Evolutionary conservation across 2,329 filamentous ascomycete species (phyloP).

Genomic region (Furcasterigmium furcatum): DNA sequence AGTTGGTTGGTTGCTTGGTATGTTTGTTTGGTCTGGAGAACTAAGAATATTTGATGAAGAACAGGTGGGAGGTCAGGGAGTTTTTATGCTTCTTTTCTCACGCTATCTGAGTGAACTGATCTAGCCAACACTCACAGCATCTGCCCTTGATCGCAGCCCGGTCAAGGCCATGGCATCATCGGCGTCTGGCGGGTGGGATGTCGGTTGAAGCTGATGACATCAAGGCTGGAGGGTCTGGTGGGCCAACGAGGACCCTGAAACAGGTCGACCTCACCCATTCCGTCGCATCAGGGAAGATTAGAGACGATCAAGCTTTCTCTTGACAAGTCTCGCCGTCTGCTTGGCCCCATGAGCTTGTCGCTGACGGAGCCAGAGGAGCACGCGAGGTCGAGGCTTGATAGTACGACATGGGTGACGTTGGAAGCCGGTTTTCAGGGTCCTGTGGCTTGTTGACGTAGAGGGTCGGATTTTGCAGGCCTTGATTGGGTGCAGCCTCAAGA

Average conservation of each 20-base stretch:
- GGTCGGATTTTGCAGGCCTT: background rate
- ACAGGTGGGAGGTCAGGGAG: conserved; percentile 2
- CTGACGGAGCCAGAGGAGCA: too few species aligned
- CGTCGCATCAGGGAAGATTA: background rate
- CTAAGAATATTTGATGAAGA: too few species aligned
- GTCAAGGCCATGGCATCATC: conserved; percentile 2
- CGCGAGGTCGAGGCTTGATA: too few species aligned
- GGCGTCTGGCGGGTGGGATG: background rate
- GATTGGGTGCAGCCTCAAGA: background rate
- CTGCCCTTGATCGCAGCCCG: too few species aligned
- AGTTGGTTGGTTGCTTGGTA: conserved; percentile 3
- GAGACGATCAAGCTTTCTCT: background rate
- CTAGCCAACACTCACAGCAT: too few species aligned
- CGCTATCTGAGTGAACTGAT: too few species aligned
- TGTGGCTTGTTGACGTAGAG: conserved; percentile 6
- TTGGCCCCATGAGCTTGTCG: background rate
- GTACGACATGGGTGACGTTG: background rate
- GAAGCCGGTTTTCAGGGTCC: conserved; percentile 6
- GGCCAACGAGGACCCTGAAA: background rate
- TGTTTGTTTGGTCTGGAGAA: conserved; percentile 5
- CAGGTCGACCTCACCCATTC: background rate
- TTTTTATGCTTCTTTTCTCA: conserved; percentile 12
- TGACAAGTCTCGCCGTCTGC: background rate
- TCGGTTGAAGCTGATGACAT: background rate
- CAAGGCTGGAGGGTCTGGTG: background rate